These are phyloP conservation scores for Pseudotulostoma volvatum DNA, from an alignment of 495 filamentous ascomycete species.

Conservation along the genomic window DNA sequence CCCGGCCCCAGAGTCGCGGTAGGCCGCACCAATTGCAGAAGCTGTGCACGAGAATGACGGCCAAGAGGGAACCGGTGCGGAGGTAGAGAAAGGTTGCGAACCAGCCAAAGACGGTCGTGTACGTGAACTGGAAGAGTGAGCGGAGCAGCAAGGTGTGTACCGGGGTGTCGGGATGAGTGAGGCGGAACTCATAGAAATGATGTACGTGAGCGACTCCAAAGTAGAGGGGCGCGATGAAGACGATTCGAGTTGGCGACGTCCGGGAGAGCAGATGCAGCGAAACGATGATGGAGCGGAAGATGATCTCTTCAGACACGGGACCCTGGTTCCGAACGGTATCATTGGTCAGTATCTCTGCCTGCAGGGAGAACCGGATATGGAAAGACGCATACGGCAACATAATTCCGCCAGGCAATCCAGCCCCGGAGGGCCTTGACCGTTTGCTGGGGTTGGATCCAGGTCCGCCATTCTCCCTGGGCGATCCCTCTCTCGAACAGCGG, in stretches of 20 bases:
- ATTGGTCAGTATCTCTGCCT: background rate
- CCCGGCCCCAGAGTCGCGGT: constrained; percentile 70
- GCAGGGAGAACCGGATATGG: constrained; percentile 1
- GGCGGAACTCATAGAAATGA: constrained; percentile 86
- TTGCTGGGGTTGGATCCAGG: constrained; percentile 35
- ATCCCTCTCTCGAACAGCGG: constrained; percentile 66
- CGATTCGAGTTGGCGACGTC: constrained; percentile 36
- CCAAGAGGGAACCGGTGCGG: constrained; percentile 62
- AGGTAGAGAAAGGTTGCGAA: constrained; percentile 84
- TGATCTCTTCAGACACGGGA: constrained; percentile 79
- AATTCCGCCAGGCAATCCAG: constrained; percentile 51
- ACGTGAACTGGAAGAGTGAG: constrained; percentile 72
- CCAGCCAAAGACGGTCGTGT: constrained; percentile 86
- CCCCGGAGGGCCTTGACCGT: constrained; percentile 33
- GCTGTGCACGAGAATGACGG: constrained; percentile 57
- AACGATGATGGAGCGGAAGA: constrained; percentile 75
- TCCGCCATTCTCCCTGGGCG: constrained; percentile 51
- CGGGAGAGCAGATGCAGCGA: constrained; percentile 69
- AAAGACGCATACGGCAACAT: constrained; percentile 36
- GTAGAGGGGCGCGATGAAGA: constrained; percentile 72
- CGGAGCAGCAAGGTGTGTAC: constrained; percentile 42
- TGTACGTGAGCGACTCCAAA: constrained; percentile 93
- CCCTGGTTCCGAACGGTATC: constrained; percentile 36
- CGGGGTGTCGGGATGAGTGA: constrained; percentile 59
- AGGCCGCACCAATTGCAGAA: constrained; percentile 91